Evolutionary conservation across 306 rosid genomes (phyloP).

Genomic region (Cercis canadensis): DNA sequence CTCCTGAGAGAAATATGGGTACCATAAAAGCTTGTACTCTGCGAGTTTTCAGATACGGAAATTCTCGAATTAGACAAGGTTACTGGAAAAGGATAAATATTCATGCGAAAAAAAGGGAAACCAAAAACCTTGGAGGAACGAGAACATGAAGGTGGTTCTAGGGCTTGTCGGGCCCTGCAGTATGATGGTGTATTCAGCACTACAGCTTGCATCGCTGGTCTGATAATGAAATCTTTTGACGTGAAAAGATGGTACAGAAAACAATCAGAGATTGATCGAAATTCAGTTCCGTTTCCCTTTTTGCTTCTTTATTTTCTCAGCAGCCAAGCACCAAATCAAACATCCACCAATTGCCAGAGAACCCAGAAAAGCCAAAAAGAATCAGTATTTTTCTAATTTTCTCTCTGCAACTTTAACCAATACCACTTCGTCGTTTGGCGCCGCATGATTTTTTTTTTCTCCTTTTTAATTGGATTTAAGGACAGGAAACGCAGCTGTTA

Average conservation of each 20-base stretch:
- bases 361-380: background rate
- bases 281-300: background rate
- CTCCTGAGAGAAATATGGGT: constrained; percentile 37
- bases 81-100: background rate
- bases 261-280: background rate
- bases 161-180: constrained; percentile 44
- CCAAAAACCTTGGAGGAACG: constrained; percentile 51
- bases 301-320: constrained; percentile 3
- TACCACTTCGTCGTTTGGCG: background rate
- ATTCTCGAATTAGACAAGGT: background rate
- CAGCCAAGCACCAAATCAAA: constrained; percentile 4
- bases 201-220: constrained; percentile 57
- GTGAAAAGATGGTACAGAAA: background rate
- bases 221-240: background rate
- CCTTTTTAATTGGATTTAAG: too few relatives aligned
- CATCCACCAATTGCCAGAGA: background rate
- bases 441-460: too few relatives aligned
- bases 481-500: too few relatives aligned
- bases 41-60: background rate
- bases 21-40: constrained; percentile 52
- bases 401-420: too few relatives aligned
- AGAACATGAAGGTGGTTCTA: constrained; percentile 47
- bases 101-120: background rate
- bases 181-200: constrained; percentile 57
- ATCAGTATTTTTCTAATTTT: background rate